A percentile compares a stretch with the other conserved stretches of the same genome.
Evolutionary conservation across 257 asterid species (phyloP).

Genomic region (Salvia rosmarinus): DNA sequence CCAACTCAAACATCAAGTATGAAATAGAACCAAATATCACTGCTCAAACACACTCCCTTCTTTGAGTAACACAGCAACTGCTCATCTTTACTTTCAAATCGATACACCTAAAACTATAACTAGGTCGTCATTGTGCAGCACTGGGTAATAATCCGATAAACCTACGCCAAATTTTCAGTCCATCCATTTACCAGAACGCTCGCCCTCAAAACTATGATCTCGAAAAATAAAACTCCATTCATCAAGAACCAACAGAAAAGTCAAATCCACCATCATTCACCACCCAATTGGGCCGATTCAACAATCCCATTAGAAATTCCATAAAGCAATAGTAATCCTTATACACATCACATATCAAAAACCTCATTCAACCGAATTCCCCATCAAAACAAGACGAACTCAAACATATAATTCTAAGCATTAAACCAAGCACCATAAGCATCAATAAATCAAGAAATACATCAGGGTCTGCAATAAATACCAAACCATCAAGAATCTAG

Average conservation of each 20-base stretch:
- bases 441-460: not conserved
- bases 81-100: not conserved
- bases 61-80: slow-evolving; percentile 1
- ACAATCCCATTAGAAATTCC: slow-evolving; percentile 2
- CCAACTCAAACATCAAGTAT: not conserved
- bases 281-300: no score
- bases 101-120: slow-evolving; percentile 14
- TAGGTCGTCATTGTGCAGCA: not conserved
- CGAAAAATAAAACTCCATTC: not conserved
- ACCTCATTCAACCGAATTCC: slow-evolving; percentile 10
- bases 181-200: not conserved
- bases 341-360: slow-evolving; percentile 8
- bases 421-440: not conserved
- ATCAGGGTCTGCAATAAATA: not conserved
- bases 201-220: slow-evolving; percentile 20
- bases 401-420: not conserved
- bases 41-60: slow-evolving; percentile 19
- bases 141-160: not conserved
- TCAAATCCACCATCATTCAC: not conserved
- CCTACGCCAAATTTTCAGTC: not conserved
- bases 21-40: not conserved
- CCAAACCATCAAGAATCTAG: slow-evolving; percentile 12
- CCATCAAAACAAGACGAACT: not conserved
- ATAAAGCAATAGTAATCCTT: not conserved
- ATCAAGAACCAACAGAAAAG: slow-evolving; percentile 24